phyloP scores from a whole-genome alignment of 2,329 filamentous ascomycete species.

The Diaporthe destruens region DNA sequence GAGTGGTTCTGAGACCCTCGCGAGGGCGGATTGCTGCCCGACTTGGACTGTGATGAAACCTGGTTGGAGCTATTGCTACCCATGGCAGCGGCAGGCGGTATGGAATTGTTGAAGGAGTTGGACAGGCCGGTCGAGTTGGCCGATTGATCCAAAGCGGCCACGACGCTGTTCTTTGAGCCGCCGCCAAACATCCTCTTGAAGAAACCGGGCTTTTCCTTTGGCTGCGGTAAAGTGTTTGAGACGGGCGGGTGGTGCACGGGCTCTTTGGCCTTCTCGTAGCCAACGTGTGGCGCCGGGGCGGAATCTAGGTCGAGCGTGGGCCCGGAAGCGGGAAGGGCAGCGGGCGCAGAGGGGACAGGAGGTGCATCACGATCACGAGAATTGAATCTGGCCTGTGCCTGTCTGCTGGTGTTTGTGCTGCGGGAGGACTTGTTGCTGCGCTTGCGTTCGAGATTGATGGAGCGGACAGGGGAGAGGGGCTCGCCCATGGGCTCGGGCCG shows the following conservation, averaged over 20 bases:
- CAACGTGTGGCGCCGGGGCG: constrained; percentile 69
- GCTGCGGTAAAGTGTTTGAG: constrained; percentile 55
- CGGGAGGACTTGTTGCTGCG: constrained; percentile 70
- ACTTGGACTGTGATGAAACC: constrained; percentile 50
- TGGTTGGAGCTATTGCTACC: constrained; percentile 44
- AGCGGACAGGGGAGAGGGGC: constrained; percentile 52
- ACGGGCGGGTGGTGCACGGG: constrained; percentile 57
- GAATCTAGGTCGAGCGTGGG: constrained; percentile 59
- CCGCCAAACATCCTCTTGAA: constrained; percentile 91
- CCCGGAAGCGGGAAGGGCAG: constrained; percentile 46
- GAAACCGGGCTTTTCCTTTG: constrained; percentile 85
- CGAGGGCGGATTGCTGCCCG: constrained; percentile 60
- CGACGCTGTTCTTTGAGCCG: constrained; percentile 66
- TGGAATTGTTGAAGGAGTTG: constrained; percentile 34
- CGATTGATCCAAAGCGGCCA: constrained; percentile 35
- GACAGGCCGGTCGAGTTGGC: constrained; percentile 27
- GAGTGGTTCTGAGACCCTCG: constrained; percentile 62
- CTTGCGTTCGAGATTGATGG: constrained; percentile 60
- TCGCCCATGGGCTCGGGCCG: constrained; percentile 53
- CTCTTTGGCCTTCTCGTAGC: constrained; percentile 71
- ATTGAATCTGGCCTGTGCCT: constrained; percentile 48
- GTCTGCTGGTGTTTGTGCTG: constrained; percentile 57
- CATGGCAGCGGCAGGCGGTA: constrained; percentile 21
- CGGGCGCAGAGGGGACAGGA: constrained; percentile 46
- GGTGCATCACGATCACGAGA: constrained; percentile 47